Evolutionary conservation across 768 basidiomycete species (phyloP).

Genomic region (Termitomyces sp.): DNA sequence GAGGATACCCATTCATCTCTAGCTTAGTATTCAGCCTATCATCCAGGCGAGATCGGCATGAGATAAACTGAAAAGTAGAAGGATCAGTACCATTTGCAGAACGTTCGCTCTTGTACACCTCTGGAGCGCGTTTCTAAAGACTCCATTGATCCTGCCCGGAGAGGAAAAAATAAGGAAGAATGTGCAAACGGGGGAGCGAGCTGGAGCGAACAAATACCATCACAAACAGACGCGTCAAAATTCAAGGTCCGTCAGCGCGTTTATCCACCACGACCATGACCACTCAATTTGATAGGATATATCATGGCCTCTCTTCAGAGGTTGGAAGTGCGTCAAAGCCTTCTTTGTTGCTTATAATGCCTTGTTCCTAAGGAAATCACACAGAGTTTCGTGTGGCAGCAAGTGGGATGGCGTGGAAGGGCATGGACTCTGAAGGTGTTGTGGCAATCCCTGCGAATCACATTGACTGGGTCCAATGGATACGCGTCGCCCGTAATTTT

Average conservation of each 20-base stretch:
- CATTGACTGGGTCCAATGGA: conserved; percentile 89
- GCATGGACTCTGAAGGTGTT: conserved; percentile 57
- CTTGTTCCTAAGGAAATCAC: conserved; percentile 7
- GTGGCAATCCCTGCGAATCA: conserved; percentile 61
- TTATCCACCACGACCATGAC: conserved; percentile 39
- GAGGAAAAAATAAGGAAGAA: conserved; percentile 4
- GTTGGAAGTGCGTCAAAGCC: conserved; percentile 66
- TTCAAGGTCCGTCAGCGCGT: conserved; percentile 44
- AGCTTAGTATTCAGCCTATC: conserved; percentile 93
- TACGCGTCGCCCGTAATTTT: conserved; percentile 87
- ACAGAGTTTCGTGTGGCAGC: conserved; percentile 82
- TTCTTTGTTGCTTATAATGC: neutral
- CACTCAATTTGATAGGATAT: conserved; percentile 85
- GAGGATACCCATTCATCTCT: conserved; percentile 75
- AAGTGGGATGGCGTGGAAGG: conserved; percentile 95
- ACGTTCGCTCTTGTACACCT: conserved; percentile 72
- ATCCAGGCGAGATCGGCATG: conserved; percentile 1
- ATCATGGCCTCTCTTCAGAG: conserved; percentile 64
- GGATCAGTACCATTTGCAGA: conserved; percentile 77
- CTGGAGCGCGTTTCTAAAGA: conserved; percentile 59
- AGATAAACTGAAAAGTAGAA: conserved; percentile 1
- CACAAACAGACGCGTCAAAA: conserved; percentile 25
- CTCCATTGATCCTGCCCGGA: conserved; percentile 31
- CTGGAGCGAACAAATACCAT: conserved; percentile 6
- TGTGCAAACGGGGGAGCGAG: conserved; percentile 2